These are phyloP conservation scores for Orbilia ellipsospora DNA, from an alignment of 2,329 filamentous ascomycete species.

Conservation along the genomic window DNA sequence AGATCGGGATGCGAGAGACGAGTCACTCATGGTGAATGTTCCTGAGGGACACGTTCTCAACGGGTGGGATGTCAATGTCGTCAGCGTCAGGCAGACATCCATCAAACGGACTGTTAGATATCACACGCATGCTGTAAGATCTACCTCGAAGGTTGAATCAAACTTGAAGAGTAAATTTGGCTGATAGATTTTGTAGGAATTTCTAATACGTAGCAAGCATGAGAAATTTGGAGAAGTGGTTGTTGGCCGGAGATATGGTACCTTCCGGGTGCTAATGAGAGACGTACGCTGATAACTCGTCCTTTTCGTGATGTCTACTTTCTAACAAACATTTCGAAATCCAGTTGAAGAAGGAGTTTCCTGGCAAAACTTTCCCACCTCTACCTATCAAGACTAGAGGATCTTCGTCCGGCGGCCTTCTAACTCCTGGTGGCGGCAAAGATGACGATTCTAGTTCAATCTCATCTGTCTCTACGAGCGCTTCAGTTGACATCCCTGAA, in stretches of 20 bases:
- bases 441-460: slow-evolving; percentile 71
- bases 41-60: slow-evolving; percentile 93
- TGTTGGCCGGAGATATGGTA: slow-evolving; percentile 85
- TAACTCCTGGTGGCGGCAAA: slow-evolving; percentile 67
- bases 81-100: slow-evolving; percentile 82
- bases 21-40: slow-evolving; percentile 84
- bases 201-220: slow-evolving; percentile 84
- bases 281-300: slow-evolving; percentile 61
- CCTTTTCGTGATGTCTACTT: not conserved
- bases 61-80: slow-evolving; percentile 96
- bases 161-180: not conserved
- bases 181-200: slow-evolving; percentile 73
- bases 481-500: slow-evolving; percentile 65
- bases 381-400: slow-evolving; percentile 89
- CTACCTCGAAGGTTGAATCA: not conserved
- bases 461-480: slow-evolving; percentile 83
- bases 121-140: slow-evolving; percentile 85
- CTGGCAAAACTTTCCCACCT: slow-evolving; percentile 86
- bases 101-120: slow-evolving; percentile 87
- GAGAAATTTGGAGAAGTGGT: slow-evolving; percentile 80
- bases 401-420: slow-evolving; percentile 73
- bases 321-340: slow-evolving; percentile 21
- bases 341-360: slow-evolving; percentile 79
- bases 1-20: slow-evolving; percentile 90
- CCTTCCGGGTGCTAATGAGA: slow-evolving; percentile 84